A percentile compares a stretch with the other conserved stretches of the same genome.
phyloP scores from a whole-genome alignment of 805 yeast genomes.

The Ascoidea tarda region DNA sequence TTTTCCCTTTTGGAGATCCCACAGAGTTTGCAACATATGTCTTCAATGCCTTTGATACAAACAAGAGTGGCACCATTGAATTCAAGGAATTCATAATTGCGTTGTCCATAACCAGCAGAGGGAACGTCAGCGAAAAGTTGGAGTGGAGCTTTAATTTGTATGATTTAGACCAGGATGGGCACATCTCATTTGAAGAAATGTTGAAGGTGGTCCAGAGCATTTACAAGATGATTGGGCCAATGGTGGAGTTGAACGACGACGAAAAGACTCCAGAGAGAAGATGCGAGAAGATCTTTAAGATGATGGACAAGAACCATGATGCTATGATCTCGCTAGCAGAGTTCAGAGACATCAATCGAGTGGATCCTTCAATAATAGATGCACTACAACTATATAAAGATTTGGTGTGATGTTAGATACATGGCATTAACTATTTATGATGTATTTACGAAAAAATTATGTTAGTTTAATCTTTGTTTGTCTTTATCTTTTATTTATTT shows the following conservation, averaged over 20 bases:
- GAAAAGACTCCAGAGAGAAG: conserved; percentile 87
- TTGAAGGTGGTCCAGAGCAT: conserved; percentile 67
- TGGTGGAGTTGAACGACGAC: conserved; percentile 80
- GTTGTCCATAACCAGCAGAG: conserved; percentile 75
- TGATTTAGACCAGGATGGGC: conserved; percentile 72
- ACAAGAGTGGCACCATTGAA: conserved; percentile 67
- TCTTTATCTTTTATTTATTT: too few relatives aligned
- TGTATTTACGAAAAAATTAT: too few relatives aligned
- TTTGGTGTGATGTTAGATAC: conserved; percentile 32
- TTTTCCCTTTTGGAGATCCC: conserved; percentile 98
- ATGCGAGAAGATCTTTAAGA: conserved; percentile 63
- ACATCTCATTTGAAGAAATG: conserved; percentile 65
- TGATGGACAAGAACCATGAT: conserved; percentile 58
- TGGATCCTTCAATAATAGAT: conserved; percentile 61
- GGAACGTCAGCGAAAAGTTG: conserved; percentile 70
- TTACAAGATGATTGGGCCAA: conserved; percentile 90
- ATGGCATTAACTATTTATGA: too few relatives aligned
- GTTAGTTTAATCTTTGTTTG: too few relatives aligned
- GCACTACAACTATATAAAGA: conserved; percentile 77
- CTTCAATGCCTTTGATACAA: conserved; percentile 79
- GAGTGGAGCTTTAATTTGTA: conserved; percentile 84
- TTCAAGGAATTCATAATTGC: conserved; percentile 89
- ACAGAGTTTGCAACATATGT: conserved; percentile 79
- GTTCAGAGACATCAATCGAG: conserved; percentile 66
- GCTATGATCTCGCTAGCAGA: conserved; percentile 70